Conservation (phyloP, 2,329 filamentous ascomycete genomes). For the Helotiales sp. region DNA sequence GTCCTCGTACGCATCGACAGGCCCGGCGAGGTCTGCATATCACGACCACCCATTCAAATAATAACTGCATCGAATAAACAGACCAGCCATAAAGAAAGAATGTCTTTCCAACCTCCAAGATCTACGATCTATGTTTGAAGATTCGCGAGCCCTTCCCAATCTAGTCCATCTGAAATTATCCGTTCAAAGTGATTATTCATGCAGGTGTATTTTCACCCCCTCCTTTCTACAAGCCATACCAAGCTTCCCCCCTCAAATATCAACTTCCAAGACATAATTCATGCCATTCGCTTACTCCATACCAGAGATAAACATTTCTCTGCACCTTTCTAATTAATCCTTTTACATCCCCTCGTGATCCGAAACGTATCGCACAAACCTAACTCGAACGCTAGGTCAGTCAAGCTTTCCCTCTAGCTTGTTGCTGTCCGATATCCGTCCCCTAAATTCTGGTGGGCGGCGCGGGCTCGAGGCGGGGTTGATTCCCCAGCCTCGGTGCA, state of each 20-base stretch:
- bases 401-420: no score
- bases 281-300: neutral
- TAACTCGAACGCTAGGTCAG: no score
- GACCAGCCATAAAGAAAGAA: no score
- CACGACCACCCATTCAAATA: neutral
- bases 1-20: neutral
- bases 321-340: neutral
- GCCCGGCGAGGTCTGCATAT: neutral
- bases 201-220: neutral
- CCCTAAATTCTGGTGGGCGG: neutral
- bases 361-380: no score
- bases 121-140: neutral
- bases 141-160: constrained; percentile 1
- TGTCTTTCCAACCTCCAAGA: neutral
- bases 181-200: constrained; percentile 3
- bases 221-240: neutral
- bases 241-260: neutral
- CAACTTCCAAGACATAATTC: neutral
- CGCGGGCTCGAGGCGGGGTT: neutral
- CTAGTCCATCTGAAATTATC: constrained; percentile 7
- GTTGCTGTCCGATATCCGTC: no score
- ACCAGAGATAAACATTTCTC: constrained; percentile 4
- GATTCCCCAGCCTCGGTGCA: neutral
- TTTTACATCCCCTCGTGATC: neutral
- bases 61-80: neutral